Conservation (phyloP, 257 asterid species). For the Misopates orontium region DNA sequence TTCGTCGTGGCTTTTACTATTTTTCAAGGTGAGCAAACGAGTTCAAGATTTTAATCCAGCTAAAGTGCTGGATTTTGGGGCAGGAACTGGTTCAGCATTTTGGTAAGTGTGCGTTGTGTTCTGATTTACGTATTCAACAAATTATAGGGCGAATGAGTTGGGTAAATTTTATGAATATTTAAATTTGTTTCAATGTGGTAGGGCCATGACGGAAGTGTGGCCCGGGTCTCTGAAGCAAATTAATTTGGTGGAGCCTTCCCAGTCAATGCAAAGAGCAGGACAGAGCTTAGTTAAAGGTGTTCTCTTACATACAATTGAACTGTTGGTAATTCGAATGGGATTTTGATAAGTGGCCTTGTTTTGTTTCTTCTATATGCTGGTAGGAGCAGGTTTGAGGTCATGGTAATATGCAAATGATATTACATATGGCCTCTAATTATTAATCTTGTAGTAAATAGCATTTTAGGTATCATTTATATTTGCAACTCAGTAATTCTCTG, state of each 20-base stretch:
- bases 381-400: not conserved
- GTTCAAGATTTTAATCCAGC: slow-evolving; percentile 79
- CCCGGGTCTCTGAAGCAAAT: slow-evolving; percentile 67
- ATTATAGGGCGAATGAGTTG: not conserved
- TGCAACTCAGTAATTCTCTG: not conserved
- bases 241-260: slow-evolving; percentile 97
- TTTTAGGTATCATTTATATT: not conserved
- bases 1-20: slow-evolving; percentile 24
- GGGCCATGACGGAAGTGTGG: slow-evolving; percentile 98
- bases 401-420: no score
- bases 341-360: slow-evolving; percentile 1
- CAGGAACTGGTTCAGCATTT: slow-evolving; percentile 96
- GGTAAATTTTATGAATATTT: slow-evolving; percentile 6
- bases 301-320: slow-evolving; percentile 1
- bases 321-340: slow-evolving; percentile 8
- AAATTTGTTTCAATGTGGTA: slow-evolving; percentile 26
- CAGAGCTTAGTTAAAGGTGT: slow-evolving; percentile 74
- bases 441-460: not conserved
- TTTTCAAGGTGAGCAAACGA: slow-evolving; percentile 71
- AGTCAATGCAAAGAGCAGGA: slow-evolving; percentile 96
- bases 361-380: slow-evolving; percentile 14
- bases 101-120: slow-evolving; percentile 59
- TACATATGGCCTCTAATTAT: not conserved
- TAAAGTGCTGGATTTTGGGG: slow-evolving; percentile 92
- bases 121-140: slow-evolving; percentile 7